These are phyloP conservation scores for Pseudonitzschia multiseries DNA, from an alignment of 108 stramenopile species.

Conservation along the genomic window DNA sequence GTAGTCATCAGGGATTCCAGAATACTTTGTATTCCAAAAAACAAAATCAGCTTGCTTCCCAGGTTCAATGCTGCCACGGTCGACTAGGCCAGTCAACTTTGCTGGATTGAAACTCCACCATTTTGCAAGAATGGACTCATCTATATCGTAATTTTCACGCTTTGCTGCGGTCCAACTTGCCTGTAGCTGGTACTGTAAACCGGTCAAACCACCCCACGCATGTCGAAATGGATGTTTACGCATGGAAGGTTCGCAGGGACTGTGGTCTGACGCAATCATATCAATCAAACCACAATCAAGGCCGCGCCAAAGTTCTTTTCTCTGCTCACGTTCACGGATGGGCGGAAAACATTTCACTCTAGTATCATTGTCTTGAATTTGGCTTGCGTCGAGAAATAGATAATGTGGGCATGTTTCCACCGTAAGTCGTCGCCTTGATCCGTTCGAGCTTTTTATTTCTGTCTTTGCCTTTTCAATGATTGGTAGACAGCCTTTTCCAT, in stretches of 20 bases:
- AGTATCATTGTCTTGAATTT: constrained; percentile 33
- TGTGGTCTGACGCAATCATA: constrained; percentile 53
- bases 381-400: constrained; percentile 35
- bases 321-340: constrained; percentile 31
- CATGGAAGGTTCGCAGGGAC: constrained; percentile 43
- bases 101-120: constrained; percentile 45
- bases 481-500: constrained; percentile 38
- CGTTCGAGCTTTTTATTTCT: background rate
- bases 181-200: constrained; percentile 46
- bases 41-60: constrained; percentile 37
- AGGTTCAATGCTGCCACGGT: constrained; percentile 25
- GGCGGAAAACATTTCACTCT: constrained; percentile 49
- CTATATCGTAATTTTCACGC: constrained; percentile 10
- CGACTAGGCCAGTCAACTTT: constrained; percentile 26
- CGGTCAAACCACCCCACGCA: constrained; percentile 50
- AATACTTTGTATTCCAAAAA: constrained; percentile 27
- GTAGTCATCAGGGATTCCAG: constrained; percentile 19
- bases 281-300: constrained; percentile 28
- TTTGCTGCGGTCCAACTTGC: constrained; percentile 31
- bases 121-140: constrained; percentile 15
- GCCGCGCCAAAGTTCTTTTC: constrained; percentile 34
- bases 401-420: constrained; percentile 54
- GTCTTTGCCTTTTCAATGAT: constrained; percentile 35
- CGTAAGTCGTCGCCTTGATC: constrained; percentile 17
- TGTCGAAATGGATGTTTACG: constrained; percentile 16